These are phyloP conservation scores for Galerina sulciceps DNA, from an alignment of 768 basidiomycete genomes.

Conservation along the genomic window DNA sequence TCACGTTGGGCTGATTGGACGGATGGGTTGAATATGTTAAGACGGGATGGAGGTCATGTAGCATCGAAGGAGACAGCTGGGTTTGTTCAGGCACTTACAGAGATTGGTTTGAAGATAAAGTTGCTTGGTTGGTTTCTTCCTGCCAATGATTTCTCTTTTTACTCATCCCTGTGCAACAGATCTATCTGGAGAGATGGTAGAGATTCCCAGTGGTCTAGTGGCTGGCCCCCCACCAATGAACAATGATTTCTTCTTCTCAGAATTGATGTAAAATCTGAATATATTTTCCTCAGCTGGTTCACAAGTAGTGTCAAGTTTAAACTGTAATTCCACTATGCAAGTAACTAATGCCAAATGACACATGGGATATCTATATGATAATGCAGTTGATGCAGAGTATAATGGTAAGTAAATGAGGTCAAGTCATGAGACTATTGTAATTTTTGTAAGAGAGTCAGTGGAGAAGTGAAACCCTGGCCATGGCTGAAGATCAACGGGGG, in stretches of 20 bases:
- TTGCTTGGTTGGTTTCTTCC: conserved; percentile 63
- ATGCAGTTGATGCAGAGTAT: conserved; percentile 66
- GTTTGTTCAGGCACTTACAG: conserved; percentile 85
- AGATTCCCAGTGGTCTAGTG: conserved; percentile 80
- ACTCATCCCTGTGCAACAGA: conserved; percentile 45
- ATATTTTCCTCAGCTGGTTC: background rate
- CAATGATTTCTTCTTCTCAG: conserved; percentile 87
- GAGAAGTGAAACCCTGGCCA: conserved; percentile 26
- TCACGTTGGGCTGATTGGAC: conserved; percentile 93
- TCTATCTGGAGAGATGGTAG: conserved; percentile 86
- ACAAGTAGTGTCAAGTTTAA: conserved; percentile 5
- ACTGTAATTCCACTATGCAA: conserved; percentile 28
- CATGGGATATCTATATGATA: conserved; percentile 37
- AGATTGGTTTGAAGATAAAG: conserved; percentile 92
- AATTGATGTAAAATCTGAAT: conserved; percentile 41
- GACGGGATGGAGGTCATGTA: conserved; percentile 82
- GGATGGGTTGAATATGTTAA: conserved; percentile 88
- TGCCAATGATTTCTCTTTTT: background rate
- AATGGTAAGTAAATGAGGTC: conserved; percentile 21
- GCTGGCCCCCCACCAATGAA: conserved; percentile 82
- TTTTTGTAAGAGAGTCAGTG: background rate
- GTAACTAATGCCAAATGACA: conserved; percentile 30
- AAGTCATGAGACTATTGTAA: conserved; percentile 2
- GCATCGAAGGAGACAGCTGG: conserved; percentile 84
- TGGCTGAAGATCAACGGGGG: conserved; percentile 65